Evolutionary conservation across 768 basidiomycete genomes (phyloP), one percentile per base, ranked within the genome.

Genomic region (Russula sp.): DNA sequence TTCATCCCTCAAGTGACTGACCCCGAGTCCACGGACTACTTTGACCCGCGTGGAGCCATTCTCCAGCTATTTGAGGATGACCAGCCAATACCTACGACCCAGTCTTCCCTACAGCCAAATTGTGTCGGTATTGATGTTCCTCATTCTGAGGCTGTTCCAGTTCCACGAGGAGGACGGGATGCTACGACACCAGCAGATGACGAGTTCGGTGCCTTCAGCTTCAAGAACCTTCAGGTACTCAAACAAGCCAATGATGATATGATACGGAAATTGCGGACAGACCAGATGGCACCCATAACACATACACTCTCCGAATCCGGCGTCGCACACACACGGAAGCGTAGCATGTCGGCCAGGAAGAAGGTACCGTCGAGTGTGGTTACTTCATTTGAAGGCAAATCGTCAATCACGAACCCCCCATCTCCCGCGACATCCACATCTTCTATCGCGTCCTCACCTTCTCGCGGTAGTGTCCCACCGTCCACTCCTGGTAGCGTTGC

Each of bases 191-290:
- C 85, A 38, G 81, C 82, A 18, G 84, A 83, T 65, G 93, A 96
- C 69, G 95, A 98, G 69, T 99, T 98, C 75, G 97, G 97, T 22
- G 87, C 93, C 0, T 99, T 99, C 78, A 93, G 88, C 74, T 99
- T 94, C 82, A 98, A 98, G 80, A 99, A 99, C 71, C 73, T 98
- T 45, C 93, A 93, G 0, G 83, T 97, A 7, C 77, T 98, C 73
- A 99, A 98, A 76, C 94, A 98, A 74, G 94, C 93, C 18, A 99
- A 99, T 72, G 97, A 99, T 74, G 95, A 98, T 71, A 86, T 98
- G 67, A 97, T 99, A 68, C 86, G 92, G 63, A 97, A 98, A 74
- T 79, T 98, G 70, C 88, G 91, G 75, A 90, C 90, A 2, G 96
- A 98, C 66, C 91, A 93, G 69, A 82, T 94, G 75, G 76, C 82